Conservation (phyloP, 345 rosid genomes). For the Populus tremula region DNA sequence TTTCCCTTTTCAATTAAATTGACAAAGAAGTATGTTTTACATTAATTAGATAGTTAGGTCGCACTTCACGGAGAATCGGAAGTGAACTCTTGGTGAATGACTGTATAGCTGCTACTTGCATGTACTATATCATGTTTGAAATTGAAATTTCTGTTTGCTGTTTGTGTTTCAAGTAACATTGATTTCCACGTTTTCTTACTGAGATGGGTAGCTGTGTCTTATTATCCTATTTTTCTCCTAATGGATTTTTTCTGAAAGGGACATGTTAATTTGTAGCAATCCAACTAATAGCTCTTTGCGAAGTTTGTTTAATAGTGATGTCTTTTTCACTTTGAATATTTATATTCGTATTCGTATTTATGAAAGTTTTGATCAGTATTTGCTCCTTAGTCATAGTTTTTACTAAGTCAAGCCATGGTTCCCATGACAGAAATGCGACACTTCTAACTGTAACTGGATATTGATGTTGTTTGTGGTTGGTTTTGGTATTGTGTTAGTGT, state of each 20-base stretch:
- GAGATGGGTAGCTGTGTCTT: neutral
- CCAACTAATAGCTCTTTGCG: slow-evolving; percentile 17
- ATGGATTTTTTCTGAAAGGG: slow-evolving; percentile 12
- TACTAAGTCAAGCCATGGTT: neutral
- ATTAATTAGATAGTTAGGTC: neutral
- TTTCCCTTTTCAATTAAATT: neutral
- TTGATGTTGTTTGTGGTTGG: neutral
- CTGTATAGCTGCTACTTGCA: slow-evolving; percentile 8
- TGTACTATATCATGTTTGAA: neutral
- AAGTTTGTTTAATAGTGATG: slow-evolving; percentile 19
- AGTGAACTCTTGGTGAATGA: slow-evolving; percentile 6
- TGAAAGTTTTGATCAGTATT: slow-evolving; percentile 13
- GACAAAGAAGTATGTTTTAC: slow-evolving; percentile 1
- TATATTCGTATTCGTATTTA: neutral
- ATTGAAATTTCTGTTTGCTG: neutral
- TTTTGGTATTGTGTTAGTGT: neutral
- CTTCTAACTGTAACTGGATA: neutral
- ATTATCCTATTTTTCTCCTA: neutral
- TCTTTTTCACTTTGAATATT: slow-evolving; percentile 3
- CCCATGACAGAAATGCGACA: neutral
- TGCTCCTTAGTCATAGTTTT: neutral
- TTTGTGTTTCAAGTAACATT: neutral
- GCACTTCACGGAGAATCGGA: neutral
- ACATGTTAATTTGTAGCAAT: slow-evolving; percentile 26
- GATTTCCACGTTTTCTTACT: neutral